phyloP scores from a whole-genome alignment of 768 basidiomycete species.

The Naematelia aurantialba region DNA sequence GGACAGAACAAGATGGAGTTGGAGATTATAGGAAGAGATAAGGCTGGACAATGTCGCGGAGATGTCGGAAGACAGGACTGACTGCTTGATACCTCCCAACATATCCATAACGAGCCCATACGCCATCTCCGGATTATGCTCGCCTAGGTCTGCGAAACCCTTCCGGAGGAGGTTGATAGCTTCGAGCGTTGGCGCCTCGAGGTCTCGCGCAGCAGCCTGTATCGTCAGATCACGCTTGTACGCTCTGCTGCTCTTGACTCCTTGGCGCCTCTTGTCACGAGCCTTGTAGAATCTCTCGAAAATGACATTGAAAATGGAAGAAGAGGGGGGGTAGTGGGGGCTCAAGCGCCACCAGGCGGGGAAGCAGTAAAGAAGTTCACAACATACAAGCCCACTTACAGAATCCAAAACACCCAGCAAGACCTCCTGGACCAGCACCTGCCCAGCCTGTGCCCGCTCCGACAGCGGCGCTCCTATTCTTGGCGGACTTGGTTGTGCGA shows the following conservation, averaged over 20 bases:
- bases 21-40: not conserved
- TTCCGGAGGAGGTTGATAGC: conserved; percentile 60
- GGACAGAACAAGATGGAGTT: conserved; percentile 2
- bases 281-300: too few species aligned
- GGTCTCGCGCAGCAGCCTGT: conserved; percentile 34
- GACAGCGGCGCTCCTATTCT: conserved; percentile 7
- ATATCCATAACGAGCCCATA: conserved; percentile 87
- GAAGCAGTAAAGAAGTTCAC: too few species aligned
- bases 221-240: conserved; percentile 16
- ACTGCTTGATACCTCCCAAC: conserved; percentile 87
- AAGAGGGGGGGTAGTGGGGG: too few species aligned
- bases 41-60: not conserved
- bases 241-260: not conserved
- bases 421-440: conserved; percentile 71
- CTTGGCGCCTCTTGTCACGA: too few species aligned
- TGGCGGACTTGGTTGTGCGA: conserved; percentile 6
- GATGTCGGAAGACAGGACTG: conserved; percentile 51
- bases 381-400: conserved; percentile 54
- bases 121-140: conserved; percentile 75
- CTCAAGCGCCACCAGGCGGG: too few species aligned
- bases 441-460: conserved; percentile 41
- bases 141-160: conserved; percentile 81
- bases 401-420: conserved; percentile 72
- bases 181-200: conserved; percentile 33
- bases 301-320: too few species aligned